Conservation (phyloP, 352 stramenopile species). For the Pythium aphanidermatum region DNA sequence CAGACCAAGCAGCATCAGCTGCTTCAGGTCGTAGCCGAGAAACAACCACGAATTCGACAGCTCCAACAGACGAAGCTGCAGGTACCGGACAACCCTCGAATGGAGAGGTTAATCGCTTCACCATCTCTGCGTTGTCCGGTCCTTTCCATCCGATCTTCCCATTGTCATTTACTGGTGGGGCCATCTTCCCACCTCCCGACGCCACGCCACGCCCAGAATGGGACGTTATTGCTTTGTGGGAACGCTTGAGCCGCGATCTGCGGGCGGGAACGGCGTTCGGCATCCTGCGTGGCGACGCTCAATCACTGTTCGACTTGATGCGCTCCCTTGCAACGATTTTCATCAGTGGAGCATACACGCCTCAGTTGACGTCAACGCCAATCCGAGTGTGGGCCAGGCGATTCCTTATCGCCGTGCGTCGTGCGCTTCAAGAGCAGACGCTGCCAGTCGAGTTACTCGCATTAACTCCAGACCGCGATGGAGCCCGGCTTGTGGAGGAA, state of each 20-base stretch:
- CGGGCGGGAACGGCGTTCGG: conserved; percentile 17
- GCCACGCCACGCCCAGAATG: conserved; percentile 8
- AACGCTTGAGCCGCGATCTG: conserved; percentile 11
- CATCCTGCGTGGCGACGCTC: conserved; percentile 17
- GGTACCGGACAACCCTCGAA: too few species aligned
- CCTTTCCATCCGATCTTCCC: conserved; percentile 18
- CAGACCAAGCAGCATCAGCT: neutral
- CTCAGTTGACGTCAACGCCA: conserved; percentile 16
- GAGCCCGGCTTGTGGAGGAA: conserved; percentile 15
- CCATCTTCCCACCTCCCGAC: conserved; percentile 3
- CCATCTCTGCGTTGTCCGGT: conserved; percentile 5
- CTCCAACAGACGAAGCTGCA: too few species aligned
- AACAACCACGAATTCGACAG: neutral
- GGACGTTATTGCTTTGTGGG: conserved; percentile 20
- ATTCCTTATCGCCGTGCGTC: conserved; percentile 19
- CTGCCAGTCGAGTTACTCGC: conserved; percentile 15
- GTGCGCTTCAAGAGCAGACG: conserved; percentile 6
- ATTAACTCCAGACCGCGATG: conserved; percentile 9
- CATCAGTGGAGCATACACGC: conserved; percentile 19
- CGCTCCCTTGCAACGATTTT: conserved; percentile 18
- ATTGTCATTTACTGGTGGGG: conserved; percentile 11
- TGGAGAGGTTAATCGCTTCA: conserved; percentile 2
- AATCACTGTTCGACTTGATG: conserved; percentile 18
- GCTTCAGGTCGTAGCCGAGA: neutral
- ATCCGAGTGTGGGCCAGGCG: conserved; percentile 21